Percentiles rank a stretch among this genome's conserved stretches.
These are phyloP conservation scores for Spergularia azorica DNA, from an alignment of 179 eudicot species.

Conservation along the genomic window DNA sequence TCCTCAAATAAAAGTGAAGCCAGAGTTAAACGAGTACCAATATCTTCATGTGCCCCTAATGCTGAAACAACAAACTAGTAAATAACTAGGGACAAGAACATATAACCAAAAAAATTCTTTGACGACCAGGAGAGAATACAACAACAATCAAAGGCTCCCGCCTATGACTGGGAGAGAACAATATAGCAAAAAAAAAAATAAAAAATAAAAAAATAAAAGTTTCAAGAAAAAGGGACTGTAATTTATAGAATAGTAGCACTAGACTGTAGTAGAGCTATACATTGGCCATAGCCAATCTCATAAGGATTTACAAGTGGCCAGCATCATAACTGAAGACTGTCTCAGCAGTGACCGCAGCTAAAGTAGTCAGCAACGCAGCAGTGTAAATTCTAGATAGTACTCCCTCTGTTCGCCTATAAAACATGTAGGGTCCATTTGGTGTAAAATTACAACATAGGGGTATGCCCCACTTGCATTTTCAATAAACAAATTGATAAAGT, in stretches of 20 bases:
- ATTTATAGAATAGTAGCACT: background rate
- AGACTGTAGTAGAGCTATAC: background rate
- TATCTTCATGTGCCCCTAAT: slow-evolving; percentile 49
- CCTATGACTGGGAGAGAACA: background rate
- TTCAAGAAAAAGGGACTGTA: background rate
- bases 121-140: too few species aligned
- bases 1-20: slow-evolving; percentile 67
- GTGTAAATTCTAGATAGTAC: background rate
- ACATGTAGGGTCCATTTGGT: too few species aligned
- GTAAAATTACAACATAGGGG: too few species aligned
- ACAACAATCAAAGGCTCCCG: too few species aligned
- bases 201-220: too few species aligned
- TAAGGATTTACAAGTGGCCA: background rate
- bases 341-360: background rate
- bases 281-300: background rate
- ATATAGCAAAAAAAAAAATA: background rate
- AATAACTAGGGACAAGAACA: slow-evolving; percentile 13
- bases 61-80: slow-evolving; percentile 49
- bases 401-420: too few species aligned
- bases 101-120: background rate
- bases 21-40: slow-evolving; percentile 63
- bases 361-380: background rate
- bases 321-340: background rate
- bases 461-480: too few species aligned
- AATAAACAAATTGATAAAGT: too few species aligned